Percentiles rank a stretch among this genome's conserved stretches.
Conservation (phyloP, 2,329 filamentous ascomycete genomes). For the Botrytis deweyae region DNA sequence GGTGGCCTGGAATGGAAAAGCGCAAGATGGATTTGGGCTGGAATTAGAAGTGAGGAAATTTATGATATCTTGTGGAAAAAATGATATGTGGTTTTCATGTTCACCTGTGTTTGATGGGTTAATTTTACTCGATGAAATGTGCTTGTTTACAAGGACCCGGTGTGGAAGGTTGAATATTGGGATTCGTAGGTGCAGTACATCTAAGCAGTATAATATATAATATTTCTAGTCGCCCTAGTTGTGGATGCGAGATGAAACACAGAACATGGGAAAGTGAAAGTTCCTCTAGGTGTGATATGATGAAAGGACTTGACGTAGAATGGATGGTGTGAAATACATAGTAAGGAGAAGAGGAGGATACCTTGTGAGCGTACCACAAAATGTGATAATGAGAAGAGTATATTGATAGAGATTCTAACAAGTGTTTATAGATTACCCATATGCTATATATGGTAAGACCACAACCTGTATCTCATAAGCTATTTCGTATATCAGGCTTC, state of each 20-base stretch:
- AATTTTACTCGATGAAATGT: not conserved
- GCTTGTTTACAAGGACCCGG: not conserved
- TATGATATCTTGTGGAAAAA: not conserved
- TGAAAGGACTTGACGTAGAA: not conserved
- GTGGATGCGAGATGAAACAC: not conserved
- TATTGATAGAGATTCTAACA: not conserved
- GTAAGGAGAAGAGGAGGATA: not conserved
- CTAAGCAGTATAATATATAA: not conserved
- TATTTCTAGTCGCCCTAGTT: not conserved
- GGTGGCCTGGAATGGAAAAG: conserved; percentile 1
- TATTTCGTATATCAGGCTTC: not conserved
- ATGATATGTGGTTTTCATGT: not conserved
- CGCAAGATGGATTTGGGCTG: not conserved
- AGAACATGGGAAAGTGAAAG: not conserved
- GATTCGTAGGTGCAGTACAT: not conserved
- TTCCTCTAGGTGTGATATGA: not conserved
- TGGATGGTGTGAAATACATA: not conserved
- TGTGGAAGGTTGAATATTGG: not conserved
- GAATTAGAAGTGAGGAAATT: conserved; percentile 10
- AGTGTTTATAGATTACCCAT: not conserved
- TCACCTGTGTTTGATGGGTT: not conserved
- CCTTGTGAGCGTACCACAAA: not conserved
- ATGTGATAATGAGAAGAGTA: not conserved
- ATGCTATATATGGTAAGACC: not conserved
- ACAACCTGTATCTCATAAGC: not conserved